Conservation (phyloP, 179 eudicot genomes). For the Corrigiola litoralis region DNA sequence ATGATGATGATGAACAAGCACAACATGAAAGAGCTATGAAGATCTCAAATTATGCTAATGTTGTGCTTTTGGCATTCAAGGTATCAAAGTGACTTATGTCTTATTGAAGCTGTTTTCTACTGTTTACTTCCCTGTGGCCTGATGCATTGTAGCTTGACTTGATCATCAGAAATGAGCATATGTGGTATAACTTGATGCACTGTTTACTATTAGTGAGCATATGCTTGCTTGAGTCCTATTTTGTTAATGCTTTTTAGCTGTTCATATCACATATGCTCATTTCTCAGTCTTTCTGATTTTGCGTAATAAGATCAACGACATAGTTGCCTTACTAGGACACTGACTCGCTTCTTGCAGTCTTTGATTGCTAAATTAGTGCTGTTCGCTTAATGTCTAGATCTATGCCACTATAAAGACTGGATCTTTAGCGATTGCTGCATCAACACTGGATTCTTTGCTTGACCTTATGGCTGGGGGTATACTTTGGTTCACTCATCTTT, state of each 20-base stretch:
- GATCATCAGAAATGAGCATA: too few species aligned
- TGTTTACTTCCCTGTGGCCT: neutral
- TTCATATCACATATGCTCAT: too few species aligned
- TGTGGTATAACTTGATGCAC: too few species aligned
- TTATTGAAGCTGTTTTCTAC: neutral
- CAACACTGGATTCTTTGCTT: slow-evolving; percentile 89
- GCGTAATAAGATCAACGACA: too few species aligned
- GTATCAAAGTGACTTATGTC: slow-evolving; percentile 23
- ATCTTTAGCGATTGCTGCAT: slow-evolving; percentile 93
- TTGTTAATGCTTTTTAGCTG: too few species aligned
- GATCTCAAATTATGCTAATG: slow-evolving; percentile 76
- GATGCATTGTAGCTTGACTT: neutral
- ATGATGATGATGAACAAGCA: slow-evolving; percentile 52
- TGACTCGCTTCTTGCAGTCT: too few species aligned
- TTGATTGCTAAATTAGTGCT: neutral
- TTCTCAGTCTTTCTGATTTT: too few species aligned
- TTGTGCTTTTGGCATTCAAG: slow-evolving; percentile 71
- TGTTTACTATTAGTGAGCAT: too few species aligned
- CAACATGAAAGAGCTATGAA: slow-evolving; percentile 85
- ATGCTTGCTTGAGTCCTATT: too few species aligned
- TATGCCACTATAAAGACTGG: slow-evolving; percentile 77
- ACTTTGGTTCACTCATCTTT: slow-evolving; percentile 91
- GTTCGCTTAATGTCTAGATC: slow-evolving; percentile 33
- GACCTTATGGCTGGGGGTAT: slow-evolving; percentile 94
- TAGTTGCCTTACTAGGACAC: too few species aligned